Evolutionary conservation across 441 rosid species (phyloP), one percentile per base, ranked within the genome.

Genomic region (Populus hybrid): DNA sequence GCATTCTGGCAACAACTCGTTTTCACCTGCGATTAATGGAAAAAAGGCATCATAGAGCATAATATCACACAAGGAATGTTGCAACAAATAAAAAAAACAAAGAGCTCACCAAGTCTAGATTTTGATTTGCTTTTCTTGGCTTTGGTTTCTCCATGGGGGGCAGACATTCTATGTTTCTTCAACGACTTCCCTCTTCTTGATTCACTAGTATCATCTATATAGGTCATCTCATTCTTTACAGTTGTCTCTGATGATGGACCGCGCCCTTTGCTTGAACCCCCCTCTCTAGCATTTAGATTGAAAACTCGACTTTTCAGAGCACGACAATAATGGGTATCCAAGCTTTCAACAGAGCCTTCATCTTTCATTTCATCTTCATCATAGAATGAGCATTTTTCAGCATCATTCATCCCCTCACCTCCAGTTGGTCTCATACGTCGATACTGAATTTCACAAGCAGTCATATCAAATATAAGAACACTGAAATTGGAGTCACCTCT

Each of bases 361-460:
- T 21, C 50, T 63, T 72, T 74, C 66, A 61, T 50, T 67, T 72
- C 77, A 38, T 33, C 69, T 63, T 56, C 35, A 26, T 53, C 53
- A 14, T 53, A 20, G 16, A 65, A 9, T 14, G 21, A 33, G 26
- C n/a, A 6, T n/a, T 64, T 63, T 28, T 75, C 68, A 16, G 66
- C 67, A 33, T 12, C 11, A 18, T 16, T 12, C 9, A 29, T 45
- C 67, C 33, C 70, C 31, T 64, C 61, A 64, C 65, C 65, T 20
- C 65, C 23, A 61, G 65, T n/a, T 61, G 65, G 23, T 61, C 36
- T 14, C 28, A 74, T 2, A 11, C n/a, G 2, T 7, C 76, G 76
- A 70, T 79, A 79, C n/a, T 53, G 38, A 42, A 84, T 77, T 40
- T 82, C 79, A 14, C 83, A 82, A 65, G 81, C 73, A 40, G 74